Conservation (phyloP, 768 basidiomycete genomes). For the Omphalotus guepiniiformis region DNA sequence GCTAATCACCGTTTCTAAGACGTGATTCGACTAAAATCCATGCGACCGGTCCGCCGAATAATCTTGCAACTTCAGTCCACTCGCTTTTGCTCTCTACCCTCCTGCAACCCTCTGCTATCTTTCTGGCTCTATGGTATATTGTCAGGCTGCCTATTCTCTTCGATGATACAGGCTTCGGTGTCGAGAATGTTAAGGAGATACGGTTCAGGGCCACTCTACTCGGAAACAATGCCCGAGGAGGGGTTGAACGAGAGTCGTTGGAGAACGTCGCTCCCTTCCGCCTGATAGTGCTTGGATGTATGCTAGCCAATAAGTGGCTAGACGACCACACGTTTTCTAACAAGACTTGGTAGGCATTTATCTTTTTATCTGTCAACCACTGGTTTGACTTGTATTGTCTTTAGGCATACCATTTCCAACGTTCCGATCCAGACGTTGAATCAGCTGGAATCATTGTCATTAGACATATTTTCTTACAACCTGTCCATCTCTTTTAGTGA, state of each 20-base stretch:
- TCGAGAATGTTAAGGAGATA: conserved; percentile 54
- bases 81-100: conserved; percentile 74
- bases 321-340: conserved; percentile 89
- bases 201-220: conserved; percentile 63
- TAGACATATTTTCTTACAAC: conserved; percentile 69
- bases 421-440: conserved; percentile 69
- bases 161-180: conserved; percentile 43
- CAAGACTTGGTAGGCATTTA: conserved; percentile 69
- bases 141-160: conserved; percentile 70
- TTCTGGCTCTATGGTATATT: conserved; percentile 81
- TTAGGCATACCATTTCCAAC: conserved; percentile 77
- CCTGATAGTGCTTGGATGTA: conserved; percentile 72
- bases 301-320: conserved; percentile 87
- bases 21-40: conserved; percentile 34
- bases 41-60: conserved; percentile 43
- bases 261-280: conserved; percentile 68
- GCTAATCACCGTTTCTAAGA: conserved; percentile 18
- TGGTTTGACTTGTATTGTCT: conserved; percentile 9
- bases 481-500: conserved; percentile 58
- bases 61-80: conserved; percentile 61
- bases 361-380: conserved; percentile 9
- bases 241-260: conserved; percentile 41
- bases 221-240: conserved; percentile 42
- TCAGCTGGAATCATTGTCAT: conserved; percentile 62
- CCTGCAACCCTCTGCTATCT: conserved; percentile 75